phyloP scores from a whole-genome alignment of 352 stramenopile species.

The Phytophthora hybrid region DNA sequence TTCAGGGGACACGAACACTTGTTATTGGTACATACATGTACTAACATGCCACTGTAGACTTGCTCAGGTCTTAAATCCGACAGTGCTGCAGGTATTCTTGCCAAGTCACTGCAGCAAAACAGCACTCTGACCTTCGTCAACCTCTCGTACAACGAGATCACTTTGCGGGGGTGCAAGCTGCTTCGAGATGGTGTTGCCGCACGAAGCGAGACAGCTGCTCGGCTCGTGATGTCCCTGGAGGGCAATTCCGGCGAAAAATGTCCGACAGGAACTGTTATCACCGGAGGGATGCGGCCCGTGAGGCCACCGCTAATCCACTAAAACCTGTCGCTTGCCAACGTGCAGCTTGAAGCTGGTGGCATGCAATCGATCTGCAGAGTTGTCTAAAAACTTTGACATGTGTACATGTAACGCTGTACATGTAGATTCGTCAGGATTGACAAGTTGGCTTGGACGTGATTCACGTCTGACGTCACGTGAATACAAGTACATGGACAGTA shows the following conservation, averaged over 20 bases:
- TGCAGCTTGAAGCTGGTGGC: not conserved
- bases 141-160: constrained; percentile 84
- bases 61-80: constrained; percentile 76
- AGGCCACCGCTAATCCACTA: constrained; percentile 21
- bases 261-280: constrained; percentile 42
- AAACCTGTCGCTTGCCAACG: not conserved
- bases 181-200: constrained; percentile 58
- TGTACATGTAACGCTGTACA: not conserved
- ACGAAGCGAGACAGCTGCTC: constrained; percentile 26
- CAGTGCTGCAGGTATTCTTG: constrained; percentile 56
- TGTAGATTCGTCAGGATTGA: constrained; percentile 7
- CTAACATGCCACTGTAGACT: constrained; percentile 39
- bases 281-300: constrained; percentile 32
- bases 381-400: not conserved
- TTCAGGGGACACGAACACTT: not conserved
- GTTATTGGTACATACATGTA: not conserved
- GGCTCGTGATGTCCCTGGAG: constrained; percentile 40
- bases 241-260: constrained; percentile 54
- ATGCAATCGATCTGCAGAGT: not conserved
- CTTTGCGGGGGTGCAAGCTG: constrained; percentile 74
- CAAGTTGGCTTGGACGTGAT: not conserved
- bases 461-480: too few species aligned
- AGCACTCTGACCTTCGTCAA: constrained; percentile 56
- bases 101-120: constrained; percentile 56
- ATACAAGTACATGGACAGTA: too few species aligned